Base-by-base conservation (phyloP, 352 stramenopile species). In the Halophytophthora batemanensis region DNA sequence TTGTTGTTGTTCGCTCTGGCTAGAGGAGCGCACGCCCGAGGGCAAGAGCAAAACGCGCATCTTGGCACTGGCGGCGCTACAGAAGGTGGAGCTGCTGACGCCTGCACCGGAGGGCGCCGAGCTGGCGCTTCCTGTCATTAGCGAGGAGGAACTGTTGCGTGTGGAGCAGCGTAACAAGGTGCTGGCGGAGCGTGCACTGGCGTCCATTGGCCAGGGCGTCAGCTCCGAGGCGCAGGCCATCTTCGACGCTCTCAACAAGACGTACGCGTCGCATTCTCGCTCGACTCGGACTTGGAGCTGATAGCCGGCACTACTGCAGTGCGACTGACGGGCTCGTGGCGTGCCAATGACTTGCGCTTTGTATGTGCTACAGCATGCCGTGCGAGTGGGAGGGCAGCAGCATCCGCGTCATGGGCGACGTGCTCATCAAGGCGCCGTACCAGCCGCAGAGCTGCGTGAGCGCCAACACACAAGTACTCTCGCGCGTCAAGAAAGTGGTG, bases 241-340 rank as follows among this genome's bases (percentile, higher is more conserved):
- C 60, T 95, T 95, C 42, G 83, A 95, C 52, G 82, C 82, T 29
- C 78, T 95, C 40, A 93, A 92, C 70, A 95, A 95, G 64, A 95
- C 85, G 69, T 93, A 80, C 55, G 71, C 59, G 19, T 1, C n/a
- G 19, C 15, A 2, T 17, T 38, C 3, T 2, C 15, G 10, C 33
- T 38, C 11, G 15, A 13, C 33, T 28, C 31, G 4, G 6, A 18
- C 10, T n/a, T 3, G 3, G 18, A 21, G 10, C 11, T 0, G 18
- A 37, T 6, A 8, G 11, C 7, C 12, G 13, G 10, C 14, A 21
- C 3, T 25, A 12, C 37, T 11, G 10, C 12, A 19, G 0, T 31
- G 4, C 7, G 3, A 33, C 28, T 44, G 25, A 37, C 36, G 22
- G 22, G 65, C 28, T 53, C 21, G 10, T 3, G 2, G 3, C 29